Base-by-base conservation (phyloP, 331 rosid species). In the Malus hybrid region DNA sequence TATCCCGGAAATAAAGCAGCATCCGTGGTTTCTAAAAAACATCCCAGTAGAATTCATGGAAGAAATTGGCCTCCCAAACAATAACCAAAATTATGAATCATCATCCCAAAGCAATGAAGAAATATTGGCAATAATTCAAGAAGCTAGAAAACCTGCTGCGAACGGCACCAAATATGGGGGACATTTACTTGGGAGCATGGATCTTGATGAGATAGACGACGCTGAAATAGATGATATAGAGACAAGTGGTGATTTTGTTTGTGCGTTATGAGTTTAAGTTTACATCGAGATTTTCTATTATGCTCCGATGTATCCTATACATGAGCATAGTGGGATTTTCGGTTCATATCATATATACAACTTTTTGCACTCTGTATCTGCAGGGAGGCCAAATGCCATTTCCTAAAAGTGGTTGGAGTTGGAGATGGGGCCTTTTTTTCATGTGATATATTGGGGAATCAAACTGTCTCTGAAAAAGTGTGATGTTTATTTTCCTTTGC, bases 231-330 rank as follows among this genome's bases (percentile, higher is more conserved):
- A 92, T 79, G 99, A 94, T 39, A 73, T 88, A n/a, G 99, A 94
- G 52, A 82, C 92, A 14, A 92, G 99, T 34, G 99, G 92, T 48
- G 99, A 92, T 85, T 92, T 90, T 86, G 99, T 91, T 28, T 90
- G 94, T 68, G 90, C 96, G 7, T 76, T 90, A 46, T 88, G 78
- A 71, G 57, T 10, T 14, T 10, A 3, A 42, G 46, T 42, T 10
- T 10, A 42, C 3, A 3, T 42, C 14, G 48, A 10, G 14, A 42
- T 10, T 42, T 42, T 42, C 48, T 1, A 10, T 3, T 42, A 42
- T 42, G 48, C 44, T 42, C 2, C 48, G 14, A 10, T 10, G 48
- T 10, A 42, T 42, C 48, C 48, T 42, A 3, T 42, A 42, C 48
- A 42, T 1, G 48, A 42, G 48, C 14, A 42, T 42, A 42, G 48